phyloP scores from a whole-genome alignment of 140 eudicot genomes.

The Ambrosia hybrid region DNA sequence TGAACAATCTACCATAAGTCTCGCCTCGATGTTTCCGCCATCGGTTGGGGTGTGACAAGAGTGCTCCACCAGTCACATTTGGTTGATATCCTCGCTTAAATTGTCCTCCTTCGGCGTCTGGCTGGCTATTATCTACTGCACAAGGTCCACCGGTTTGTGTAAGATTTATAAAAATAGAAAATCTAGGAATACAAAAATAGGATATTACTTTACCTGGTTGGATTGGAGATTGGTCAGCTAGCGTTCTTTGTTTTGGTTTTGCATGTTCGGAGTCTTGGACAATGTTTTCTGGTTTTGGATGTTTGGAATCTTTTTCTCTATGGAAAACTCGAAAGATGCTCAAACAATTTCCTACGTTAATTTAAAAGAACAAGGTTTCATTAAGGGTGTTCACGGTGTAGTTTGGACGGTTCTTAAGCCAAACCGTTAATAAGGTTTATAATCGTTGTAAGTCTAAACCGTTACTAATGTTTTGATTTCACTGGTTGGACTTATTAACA shows the following conservation, averaged over 20 bases:
- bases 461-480: too few species aligned
- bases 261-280: not conserved
- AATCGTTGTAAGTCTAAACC: too few species aligned
- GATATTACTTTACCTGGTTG: conserved; percentile 21
- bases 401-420: not conserved
- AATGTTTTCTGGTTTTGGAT: not conserved
- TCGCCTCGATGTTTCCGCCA: too few species aligned
- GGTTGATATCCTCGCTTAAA: not conserved
- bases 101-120: not conserved
- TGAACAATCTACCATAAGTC: too few species aligned
- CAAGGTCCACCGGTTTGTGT: not conserved
- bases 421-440: too few species aligned
- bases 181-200: not conserved
- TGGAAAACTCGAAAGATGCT: conserved; percentile 35
- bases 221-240: not conserved
- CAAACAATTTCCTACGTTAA: conserved; percentile 38
- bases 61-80: not conserved
- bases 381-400: not conserved
- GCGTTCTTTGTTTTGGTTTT: not conserved
- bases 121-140: not conserved
- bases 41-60: too few species aligned
- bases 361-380: not conserved
- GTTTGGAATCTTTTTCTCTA: not conserved
- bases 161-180: not conserved
- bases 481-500: too few species aligned